Evolutionary conservation across 2,329 filamentous ascomycete species (phyloP).

Genomic region (Calycina herbarum): DNA sequence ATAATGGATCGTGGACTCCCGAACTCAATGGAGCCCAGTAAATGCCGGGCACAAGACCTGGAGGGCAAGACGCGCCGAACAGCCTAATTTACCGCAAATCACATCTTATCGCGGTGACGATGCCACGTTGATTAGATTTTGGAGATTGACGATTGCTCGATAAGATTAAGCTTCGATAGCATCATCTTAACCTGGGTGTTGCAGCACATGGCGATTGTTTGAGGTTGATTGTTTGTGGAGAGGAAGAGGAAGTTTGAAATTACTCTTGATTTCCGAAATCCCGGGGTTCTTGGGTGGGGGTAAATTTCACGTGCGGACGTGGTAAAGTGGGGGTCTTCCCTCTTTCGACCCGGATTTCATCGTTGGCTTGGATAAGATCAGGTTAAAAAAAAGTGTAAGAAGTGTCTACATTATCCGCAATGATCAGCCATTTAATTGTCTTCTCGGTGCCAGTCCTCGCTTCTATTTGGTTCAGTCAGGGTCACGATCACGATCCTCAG

Average conservation of each 20-base stretch:
- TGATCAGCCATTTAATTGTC: no score
- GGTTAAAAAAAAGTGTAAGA: not conserved
- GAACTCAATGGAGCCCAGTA: not conserved
- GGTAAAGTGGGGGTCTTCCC: not conserved
- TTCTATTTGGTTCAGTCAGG: no score
- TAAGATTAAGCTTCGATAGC: not conserved
- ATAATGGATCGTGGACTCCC: not conserved
- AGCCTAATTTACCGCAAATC: constrained; percentile 17
- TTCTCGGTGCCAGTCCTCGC: no score
- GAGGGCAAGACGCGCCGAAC: not conserved
- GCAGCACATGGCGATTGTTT: not conserved
- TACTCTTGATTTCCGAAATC: not conserved
- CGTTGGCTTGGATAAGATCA: not conserved
- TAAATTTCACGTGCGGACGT: not conserved
- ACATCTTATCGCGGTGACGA: constrained; percentile 12
- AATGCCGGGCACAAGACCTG: not conserved
- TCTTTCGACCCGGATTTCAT: not conserved
- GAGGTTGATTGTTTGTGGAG: not conserved
- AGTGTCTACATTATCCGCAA: no score
- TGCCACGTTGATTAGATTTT: constrained; percentile 6
- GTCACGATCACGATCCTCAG: no score
- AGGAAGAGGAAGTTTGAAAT: not conserved
- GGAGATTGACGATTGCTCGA: not conserved
- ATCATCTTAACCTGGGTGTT: not conserved
- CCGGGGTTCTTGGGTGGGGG: not conserved